These are phyloP conservation scores for Phaeolepiota aurea DNA, from an alignment of 768 basidiomycete genomes.

Conservation along the genomic window DNA sequence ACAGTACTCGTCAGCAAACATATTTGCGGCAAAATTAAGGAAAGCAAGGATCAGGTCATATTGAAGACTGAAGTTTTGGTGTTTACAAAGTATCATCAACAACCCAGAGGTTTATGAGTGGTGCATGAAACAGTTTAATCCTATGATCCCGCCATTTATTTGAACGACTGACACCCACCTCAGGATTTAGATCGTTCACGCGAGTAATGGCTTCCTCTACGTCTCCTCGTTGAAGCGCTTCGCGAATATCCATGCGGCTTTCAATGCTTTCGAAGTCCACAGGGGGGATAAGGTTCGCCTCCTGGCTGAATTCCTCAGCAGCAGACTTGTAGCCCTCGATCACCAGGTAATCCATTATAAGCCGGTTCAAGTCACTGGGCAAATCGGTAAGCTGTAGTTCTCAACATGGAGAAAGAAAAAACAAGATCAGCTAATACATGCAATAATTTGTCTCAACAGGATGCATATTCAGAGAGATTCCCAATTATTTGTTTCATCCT, in stretches of 20 bases:
- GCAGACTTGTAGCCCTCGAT: conserved; percentile 97
- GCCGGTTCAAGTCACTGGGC: conserved; percentile 81
- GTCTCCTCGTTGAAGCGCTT: conserved; percentile 89
- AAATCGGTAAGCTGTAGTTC: conserved; percentile 13
- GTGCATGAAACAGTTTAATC: conserved; percentile 98
- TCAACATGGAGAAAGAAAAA: conserved; percentile 13
- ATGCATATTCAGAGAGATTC: conserved; percentile 92
- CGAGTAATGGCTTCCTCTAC: conserved; percentile 93
- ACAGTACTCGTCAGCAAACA: conserved; percentile 13
- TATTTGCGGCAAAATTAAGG: conserved; percentile 6
- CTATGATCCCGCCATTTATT: conserved; percentile 24
- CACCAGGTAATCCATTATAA: conserved; percentile 96
- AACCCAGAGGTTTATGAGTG: conserved; percentile 86
- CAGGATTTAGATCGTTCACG: conserved; percentile 93
- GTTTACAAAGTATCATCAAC: conserved; percentile 70
- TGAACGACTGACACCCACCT: conserved; percentile 52
- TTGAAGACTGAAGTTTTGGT: conserved; percentile 95
- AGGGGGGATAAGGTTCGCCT: conserved; percentile 67
- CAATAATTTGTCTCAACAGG: conserved; percentile 64
- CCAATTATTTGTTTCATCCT: conserved; percentile 80
- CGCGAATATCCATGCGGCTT: conserved; percentile 88
- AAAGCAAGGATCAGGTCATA: conserved; percentile 50
- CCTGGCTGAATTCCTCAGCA: conserved; percentile 89
- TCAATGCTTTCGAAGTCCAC: conserved; percentile 91
- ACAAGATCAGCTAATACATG: conserved; percentile 82